These are phyloP conservation scores for Ceratocystis harringtonii DNA, from an alignment of 2,329 filamentous ascomycete species.

Conservation along the genomic window DNA sequence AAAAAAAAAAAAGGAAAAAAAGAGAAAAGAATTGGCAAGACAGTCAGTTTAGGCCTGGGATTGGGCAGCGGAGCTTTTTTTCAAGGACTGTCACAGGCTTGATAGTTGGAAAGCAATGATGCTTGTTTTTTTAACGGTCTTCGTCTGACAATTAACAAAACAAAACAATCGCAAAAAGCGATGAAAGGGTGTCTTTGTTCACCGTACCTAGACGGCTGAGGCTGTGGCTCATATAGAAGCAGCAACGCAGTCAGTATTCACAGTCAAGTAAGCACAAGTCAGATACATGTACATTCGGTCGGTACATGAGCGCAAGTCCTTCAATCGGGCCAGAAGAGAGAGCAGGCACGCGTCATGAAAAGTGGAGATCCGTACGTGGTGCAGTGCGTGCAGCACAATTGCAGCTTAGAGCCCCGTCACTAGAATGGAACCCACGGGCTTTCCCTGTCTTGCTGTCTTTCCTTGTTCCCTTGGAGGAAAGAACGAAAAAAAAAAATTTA, in stretches of 20 bases:
- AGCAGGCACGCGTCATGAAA: constrained; percentile 4
- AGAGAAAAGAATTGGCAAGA: neutral
- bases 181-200: no score
- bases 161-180: neutral
- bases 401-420: neutral
- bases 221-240: no score
- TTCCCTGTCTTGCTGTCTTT: neutral
- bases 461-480: neutral
- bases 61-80: neutral
- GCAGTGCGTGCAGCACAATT: no score
- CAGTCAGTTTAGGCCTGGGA: neutral
- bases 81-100: neutral
- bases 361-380: neutral
- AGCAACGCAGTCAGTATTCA: no score
- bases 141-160: neutral
- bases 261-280: neutral
- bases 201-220: no score
- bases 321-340: neutral
- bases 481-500: no score
- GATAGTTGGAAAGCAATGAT: neutral
- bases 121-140: neutral
- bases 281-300: neutral
- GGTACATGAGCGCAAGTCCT: neutral
- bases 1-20: no score
- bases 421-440: constrained; percentile 1